Percentiles rank a stretch among this genome's conserved stretches.
phyloP scores from a whole-genome alignment of 1,139 yeast genomes.

The Meyerozyma smithsonii region DNA sequence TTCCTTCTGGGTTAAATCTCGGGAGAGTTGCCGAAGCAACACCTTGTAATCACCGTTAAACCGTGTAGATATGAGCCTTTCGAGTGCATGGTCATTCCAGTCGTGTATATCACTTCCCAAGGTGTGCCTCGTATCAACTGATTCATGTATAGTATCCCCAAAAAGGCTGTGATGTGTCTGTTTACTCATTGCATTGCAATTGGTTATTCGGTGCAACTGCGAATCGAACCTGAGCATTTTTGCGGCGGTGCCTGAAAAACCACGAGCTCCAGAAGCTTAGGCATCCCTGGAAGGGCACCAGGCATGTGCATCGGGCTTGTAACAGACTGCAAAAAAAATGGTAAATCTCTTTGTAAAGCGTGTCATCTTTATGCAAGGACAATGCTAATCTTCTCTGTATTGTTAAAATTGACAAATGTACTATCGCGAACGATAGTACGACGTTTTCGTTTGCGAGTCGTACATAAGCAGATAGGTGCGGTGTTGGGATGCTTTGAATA shows the following conservation, averaged over 20 bases:
- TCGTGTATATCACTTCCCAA: not conserved
- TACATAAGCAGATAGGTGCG: slow-evolving; percentile 2
- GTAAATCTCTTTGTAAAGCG: slow-evolving; percentile 95
- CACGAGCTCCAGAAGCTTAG: too few relatives aligned
- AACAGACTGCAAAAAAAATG: slow-evolving; percentile 46
- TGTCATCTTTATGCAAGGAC: slow-evolving; percentile 99
- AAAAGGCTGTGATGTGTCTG: not conserved
- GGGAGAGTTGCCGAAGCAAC: not conserved
- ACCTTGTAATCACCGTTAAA: not conserved
- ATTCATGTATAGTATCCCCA: not conserved
- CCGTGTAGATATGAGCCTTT: not conserved
- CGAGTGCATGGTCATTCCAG: not conserved
- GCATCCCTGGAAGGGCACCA: too few relatives aligned
- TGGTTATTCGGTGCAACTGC: not conserved
- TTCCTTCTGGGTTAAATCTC: not conserved
- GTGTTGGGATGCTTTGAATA: not conserved
- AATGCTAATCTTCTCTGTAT: slow-evolving; percentile 99
- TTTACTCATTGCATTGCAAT: not conserved
- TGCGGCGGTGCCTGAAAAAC: too few relatives aligned
- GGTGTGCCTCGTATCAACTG: not conserved
- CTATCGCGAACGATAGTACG: slow-evolving; percentile 47
- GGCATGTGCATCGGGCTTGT: not conserved
- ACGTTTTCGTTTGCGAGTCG: slow-evolving; percentile 24
- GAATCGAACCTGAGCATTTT: slow-evolving; percentile 2
- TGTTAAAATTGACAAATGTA: slow-evolving; percentile 64